Conservation (phyloP, 164 flowering plant species). For the Berberis vulgaris region DNA sequence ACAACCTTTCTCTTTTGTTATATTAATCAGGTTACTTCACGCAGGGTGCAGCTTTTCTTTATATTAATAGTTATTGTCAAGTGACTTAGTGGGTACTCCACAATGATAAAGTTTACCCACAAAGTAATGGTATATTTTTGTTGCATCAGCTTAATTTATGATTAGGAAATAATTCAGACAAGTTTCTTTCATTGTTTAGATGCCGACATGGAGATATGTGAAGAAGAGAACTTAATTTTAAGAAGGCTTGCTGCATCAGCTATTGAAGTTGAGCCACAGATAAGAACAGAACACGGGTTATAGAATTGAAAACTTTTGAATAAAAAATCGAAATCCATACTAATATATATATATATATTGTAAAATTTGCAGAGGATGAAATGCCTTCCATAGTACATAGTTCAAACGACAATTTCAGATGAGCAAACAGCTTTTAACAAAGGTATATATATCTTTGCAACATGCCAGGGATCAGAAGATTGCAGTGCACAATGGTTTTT, state of each 20-base stretch:
- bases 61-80: too few species aligned
- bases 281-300: slow-evolving; percentile 5
- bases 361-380: slow-evolving; percentile 61
- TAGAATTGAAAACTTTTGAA: too few species aligned
- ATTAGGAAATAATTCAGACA: not conserved
- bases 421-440: not conserved
- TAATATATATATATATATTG: not conserved
- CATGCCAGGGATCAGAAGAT: not conserved
- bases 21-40: too few species aligned
- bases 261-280: slow-evolving; percentile 88
- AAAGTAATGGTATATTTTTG: not conserved
- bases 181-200: slow-evolving; percentile 24
- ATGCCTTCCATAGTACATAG: slow-evolving; percentile 49
- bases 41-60: too few species aligned
- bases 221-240: slow-evolving; percentile 46
- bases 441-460: not conserved
- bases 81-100: too few species aligned
- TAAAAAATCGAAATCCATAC: not conserved
- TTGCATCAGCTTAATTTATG: not conserved
- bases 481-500: not conserved
- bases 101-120: not conserved
- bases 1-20: too few species aligned
- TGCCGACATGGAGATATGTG: slow-evolving; percentile 53
- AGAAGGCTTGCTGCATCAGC: slow-evolving; percentile 72
- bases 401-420: not conserved